phyloP scores from a whole-genome alignment of 805 yeast genomes.

The Pichia sporocuriosa region DNA sequence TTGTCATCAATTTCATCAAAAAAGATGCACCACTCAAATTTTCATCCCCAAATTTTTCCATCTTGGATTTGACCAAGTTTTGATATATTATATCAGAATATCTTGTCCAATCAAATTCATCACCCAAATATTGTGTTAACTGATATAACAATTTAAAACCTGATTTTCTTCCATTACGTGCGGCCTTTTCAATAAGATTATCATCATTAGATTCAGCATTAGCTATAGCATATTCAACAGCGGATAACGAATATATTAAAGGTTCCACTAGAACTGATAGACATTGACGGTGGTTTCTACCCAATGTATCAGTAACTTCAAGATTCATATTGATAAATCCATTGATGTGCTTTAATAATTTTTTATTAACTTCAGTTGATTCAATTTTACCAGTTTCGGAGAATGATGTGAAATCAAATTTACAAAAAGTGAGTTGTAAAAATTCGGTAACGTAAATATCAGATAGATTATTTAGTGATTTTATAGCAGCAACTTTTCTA shows the following conservation, averaged over 20 bases:
- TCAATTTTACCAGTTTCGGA: slow-evolving; percentile 19
- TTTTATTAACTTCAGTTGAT: slow-evolving; percentile 24
- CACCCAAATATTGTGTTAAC: slow-evolving; percentile 49
- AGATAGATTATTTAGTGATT: slow-evolving; percentile 51
- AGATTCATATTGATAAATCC: slow-evolving; percentile 61
- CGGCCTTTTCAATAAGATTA: slow-evolving; percentile 34
- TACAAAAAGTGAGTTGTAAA: slow-evolving; percentile 53
- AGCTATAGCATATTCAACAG: slow-evolving; percentile 41
- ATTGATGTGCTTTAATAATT: slow-evolving; percentile 40
- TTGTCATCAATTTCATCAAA: slow-evolving; percentile 54
- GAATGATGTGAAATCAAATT: slow-evolving; percentile 37
- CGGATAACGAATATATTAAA: slow-evolving; percentile 45
- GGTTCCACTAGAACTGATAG: slow-evolving; percentile 50
- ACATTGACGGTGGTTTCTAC: slow-evolving; percentile 45
- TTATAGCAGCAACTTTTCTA: slow-evolving; percentile 62
- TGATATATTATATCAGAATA: slow-evolving; percentile 45
- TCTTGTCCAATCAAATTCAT: slow-evolving; percentile 47
- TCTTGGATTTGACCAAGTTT: slow-evolving; percentile 54
- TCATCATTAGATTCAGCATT: slow-evolving; percentile 17
- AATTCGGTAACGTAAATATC: slow-evolving; percentile 51
- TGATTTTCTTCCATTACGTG: slow-evolving; percentile 54
- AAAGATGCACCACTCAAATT: slow-evolving; percentile 83
- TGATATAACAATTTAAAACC: slow-evolving; percentile 60
- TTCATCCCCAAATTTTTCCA: slow-evolving; percentile 61
- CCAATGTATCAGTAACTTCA: slow-evolving; percentile 53